These are phyloP conservation scores for Coriaria nepalensis DNA, from an alignment of 306 rosid genomes.

Conservation along the genomic window DNA sequence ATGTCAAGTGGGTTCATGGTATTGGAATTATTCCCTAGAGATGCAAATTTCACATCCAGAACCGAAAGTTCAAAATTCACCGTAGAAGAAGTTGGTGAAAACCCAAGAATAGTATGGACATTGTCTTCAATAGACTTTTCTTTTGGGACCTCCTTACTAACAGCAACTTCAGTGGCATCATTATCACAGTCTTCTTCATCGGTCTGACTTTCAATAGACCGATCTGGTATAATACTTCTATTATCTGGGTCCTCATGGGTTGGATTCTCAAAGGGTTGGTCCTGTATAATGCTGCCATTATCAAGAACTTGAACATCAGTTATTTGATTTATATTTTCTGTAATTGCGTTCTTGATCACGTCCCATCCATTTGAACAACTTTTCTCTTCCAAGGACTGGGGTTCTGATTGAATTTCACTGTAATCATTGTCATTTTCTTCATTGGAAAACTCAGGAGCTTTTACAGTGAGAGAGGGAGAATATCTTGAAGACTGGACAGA, in stretches of 20 bases:
- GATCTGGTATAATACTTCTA: slow-evolving; percentile 8
- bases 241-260: slow-evolving; percentile 10
- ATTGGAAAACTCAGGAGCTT: slow-evolving; percentile 49
- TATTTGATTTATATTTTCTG: slow-evolving; percentile 14
- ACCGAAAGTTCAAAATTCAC: slow-evolving; percentile 55
- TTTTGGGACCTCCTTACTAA: no score
- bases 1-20: slow-evolving; percentile 31
- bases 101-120: slow-evolving; percentile 46
- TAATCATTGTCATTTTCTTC: slow-evolving; percentile 29
- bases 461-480: slow-evolving; percentile 24
- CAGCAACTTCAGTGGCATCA: no score
- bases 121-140: slow-evolving; percentile 13
- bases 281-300: slow-evolving; percentile 8
- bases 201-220: slow-evolving; percentile 12
- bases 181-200: slow-evolving; percentile 14
- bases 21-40: slow-evolving; percentile 16
- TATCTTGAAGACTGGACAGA: slow-evolving; percentile 26
- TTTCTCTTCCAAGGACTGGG: slow-evolving; percentile 13
- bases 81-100: slow-evolving; percentile 30
- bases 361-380: slow-evolving; percentile 17
- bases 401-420: slow-evolving; percentile 10
- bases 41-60: slow-evolving; percentile 57
- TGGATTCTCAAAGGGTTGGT: slow-evolving; percentile 13
- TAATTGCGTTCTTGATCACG: slow-evolving; percentile 17
- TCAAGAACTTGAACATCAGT: slow-evolving; percentile 14